Evolutionary conservation across 2,329 filamentous ascomycete species (phyloP).

Genomic region (Rosellinia necatrix): DNA sequence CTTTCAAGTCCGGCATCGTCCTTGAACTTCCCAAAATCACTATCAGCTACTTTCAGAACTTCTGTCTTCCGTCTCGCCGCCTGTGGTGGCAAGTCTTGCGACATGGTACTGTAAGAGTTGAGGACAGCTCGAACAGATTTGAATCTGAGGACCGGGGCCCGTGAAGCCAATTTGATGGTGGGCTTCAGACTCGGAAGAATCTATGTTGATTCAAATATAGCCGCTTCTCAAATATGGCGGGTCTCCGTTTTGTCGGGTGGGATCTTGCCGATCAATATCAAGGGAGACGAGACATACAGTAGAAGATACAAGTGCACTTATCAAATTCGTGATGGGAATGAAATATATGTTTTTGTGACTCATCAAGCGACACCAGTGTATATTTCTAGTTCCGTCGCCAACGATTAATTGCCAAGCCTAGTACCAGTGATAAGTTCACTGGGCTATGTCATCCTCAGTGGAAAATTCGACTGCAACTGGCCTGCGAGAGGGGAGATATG

Average conservation of each 20-base stretch:
- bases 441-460: too few species aligned
- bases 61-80: slow-evolving; percentile 27
- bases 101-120: slow-evolving; percentile 40
- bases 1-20: slow-evolving; percentile 33
- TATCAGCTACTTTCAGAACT: slow-evolving; percentile 33
- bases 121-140: slow-evolving; percentile 36
- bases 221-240: too few species aligned
- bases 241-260: neutral
- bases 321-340: too few species aligned
- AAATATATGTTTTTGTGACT: neutral
- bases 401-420: neutral
- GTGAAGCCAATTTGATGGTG: slow-evolving; percentile 37
- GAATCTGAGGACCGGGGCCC: slow-evolving; percentile 23
- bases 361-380: too few species aligned
- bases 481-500: too few species aligned
- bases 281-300: neutral
- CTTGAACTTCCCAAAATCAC: slow-evolving; percentile 35
- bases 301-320: neutral
- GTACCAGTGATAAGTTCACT: neutral
- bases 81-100: slow-evolving; percentile 34
- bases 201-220: neutral
- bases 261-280: neutral
- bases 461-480: too few species aligned
- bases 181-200: neutral
- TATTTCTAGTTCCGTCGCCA: too few species aligned